These are phyloP conservation scores for Cenchrus americanus DNA, from an alignment of 176 grass and related monocot genomes.

Conservation along the genomic window DNA sequence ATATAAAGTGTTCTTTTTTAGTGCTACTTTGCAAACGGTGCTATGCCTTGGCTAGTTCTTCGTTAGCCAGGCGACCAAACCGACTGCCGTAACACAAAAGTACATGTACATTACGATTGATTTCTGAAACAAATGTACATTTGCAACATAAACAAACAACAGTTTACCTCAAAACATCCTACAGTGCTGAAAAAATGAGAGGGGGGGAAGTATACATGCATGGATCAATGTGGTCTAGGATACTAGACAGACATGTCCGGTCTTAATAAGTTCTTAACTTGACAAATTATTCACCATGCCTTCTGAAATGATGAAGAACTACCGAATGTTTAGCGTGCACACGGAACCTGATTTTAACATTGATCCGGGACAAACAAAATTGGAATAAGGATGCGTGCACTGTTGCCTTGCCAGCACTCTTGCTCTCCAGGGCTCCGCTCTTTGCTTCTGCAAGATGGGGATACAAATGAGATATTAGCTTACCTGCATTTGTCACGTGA, in stretches of 20 bases:
- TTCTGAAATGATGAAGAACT: not conserved
- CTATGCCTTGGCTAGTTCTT: not conserved
- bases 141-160: not conserved
- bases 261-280: not conserved
- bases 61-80: not conserved
- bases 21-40: not conserved
- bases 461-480: slow-evolving; percentile 7
- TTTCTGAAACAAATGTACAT: slow-evolving; percentile 27
- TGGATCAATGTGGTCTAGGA: not conserved
- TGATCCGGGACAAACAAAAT: not conserved
- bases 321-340: not conserved
- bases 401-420: not conserved
- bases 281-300: not conserved
- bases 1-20: slow-evolving; percentile 11
- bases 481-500: not conserved
- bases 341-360: not conserved
- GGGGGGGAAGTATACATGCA: not conserved
- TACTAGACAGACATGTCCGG: slow-evolving; percentile 1
- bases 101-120: not conserved
- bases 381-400: not conserved
- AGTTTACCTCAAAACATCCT: not conserved
- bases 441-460: slow-evolving; percentile 32
- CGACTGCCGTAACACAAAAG: not conserved
- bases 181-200: not conserved
- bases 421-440: slow-evolving; percentile 4